phyloP scores from a whole-genome alignment of 1,139 yeast genomes.

The Dujonia santamariae region DNA sequence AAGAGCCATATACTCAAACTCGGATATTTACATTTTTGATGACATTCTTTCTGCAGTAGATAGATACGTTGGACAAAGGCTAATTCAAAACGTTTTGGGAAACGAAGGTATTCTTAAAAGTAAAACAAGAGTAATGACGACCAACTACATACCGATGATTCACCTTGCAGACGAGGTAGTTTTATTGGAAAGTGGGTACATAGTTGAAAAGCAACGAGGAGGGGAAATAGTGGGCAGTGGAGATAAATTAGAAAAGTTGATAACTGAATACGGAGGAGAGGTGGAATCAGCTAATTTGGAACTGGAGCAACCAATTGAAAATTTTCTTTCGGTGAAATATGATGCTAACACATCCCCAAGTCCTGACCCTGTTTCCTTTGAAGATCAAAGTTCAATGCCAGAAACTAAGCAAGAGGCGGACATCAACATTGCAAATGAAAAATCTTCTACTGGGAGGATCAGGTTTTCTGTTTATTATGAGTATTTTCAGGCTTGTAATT shows the following conservation, averaged over 20 bases:
- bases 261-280: constrained; percentile 1
- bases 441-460: constrained; percentile 20
- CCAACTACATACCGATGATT: constrained; percentile 5
- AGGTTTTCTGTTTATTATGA: constrained; percentile 19
- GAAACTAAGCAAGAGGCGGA: no score
- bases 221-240: constrained; percentile 3
- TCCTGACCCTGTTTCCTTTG: no score
- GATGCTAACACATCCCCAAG: no score
- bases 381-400: no score
- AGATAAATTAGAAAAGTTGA: constrained; percentile 3
- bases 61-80: constrained; percentile 12
- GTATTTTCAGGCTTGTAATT: constrained; percentile 25
- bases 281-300: background rate
- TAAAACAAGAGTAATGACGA: constrained; percentile 10
- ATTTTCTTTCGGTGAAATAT: no score
- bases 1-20: constrained; percentile 25
- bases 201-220: constrained; percentile 10
- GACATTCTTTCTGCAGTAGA: constrained; percentile 23
- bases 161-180: constrained; percentile 20
- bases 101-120: constrained; percentile 11
- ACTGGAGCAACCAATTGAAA: no score
- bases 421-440: constrained; percentile 12
- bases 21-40: constrained; percentile 23
- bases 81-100: constrained; percentile 11
- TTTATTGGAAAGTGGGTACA: constrained; percentile 26